These are phyloP conservation scores for Aspergillus fijiensis DNA, from an alignment of 2,329 filamentous ascomycete genomes.

Conservation along the genomic window DNA sequence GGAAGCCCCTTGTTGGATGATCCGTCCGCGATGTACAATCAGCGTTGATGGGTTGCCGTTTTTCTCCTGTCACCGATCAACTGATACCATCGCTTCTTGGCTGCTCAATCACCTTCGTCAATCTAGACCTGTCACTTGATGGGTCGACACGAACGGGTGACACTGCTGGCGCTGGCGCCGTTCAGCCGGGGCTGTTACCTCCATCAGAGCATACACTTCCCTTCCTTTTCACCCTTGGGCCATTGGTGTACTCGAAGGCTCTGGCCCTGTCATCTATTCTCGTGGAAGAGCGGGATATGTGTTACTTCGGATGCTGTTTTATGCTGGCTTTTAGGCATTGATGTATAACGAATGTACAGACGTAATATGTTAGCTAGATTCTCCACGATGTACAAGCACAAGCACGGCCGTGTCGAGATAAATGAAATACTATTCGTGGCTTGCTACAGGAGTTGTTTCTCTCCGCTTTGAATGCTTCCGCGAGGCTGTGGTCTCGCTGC, in stretches of 20 bases:
- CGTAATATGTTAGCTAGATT: slow-evolving; percentile 7
- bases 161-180: slow-evolving; percentile 17
- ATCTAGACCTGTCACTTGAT: neutral
- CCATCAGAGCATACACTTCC: neutral
- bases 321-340: neutral
- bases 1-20: slow-evolving; percentile 39
- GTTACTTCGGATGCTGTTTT: neutral
- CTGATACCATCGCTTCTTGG: neutral
- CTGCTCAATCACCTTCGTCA: neutral
- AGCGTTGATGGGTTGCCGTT: neutral
- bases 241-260: neutral
- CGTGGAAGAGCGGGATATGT: neutral
- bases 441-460: too few species aligned
- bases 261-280: neutral
- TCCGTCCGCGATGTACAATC: slow-evolving; percentile 14
- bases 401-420: neutral
- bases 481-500: too few species aligned
- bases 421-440: neutral
- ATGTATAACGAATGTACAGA: slow-evolving; percentile 10
- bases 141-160: neutral
- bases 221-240: slow-evolving; percentile 5
- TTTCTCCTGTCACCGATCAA: neutral
- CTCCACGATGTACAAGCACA: neutral
- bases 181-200: slow-evolving; percentile 1
- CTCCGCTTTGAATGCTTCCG: too few species aligned